These are phyloP conservation scores for Lentinula raphanica DNA, from an alignment of 768 basidiomycete species.

Conservation along the genomic window DNA sequence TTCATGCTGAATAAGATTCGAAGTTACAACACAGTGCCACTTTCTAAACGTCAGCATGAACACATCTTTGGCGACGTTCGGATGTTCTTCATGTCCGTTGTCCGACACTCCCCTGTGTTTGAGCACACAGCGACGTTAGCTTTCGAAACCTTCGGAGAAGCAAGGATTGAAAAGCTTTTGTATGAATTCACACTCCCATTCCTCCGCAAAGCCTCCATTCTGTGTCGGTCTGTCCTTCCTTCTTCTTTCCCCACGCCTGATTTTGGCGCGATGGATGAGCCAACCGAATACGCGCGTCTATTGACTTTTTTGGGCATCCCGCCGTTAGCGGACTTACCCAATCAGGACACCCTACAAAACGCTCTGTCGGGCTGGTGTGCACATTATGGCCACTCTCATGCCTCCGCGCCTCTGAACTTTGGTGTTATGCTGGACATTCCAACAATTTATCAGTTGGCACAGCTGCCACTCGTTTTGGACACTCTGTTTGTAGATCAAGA, in stretches of 20 bases:
- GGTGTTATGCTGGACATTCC: slow-evolving; percentile 82
- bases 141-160: slow-evolving; percentile 78
- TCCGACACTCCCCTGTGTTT: slow-evolving; percentile 82
- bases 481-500: slow-evolving; percentile 74
- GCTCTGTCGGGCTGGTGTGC: slow-evolving; percentile 88
- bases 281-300: slow-evolving; percentile 76
- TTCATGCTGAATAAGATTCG: slow-evolving; percentile 73
- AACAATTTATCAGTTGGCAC: slow-evolving; percentile 72
- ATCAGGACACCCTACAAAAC: slow-evolving; percentile 83
- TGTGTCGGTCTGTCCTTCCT: slow-evolving; percentile 73
- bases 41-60: slow-evolving; percentile 47
- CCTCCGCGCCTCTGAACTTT: slow-evolving; percentile 73
- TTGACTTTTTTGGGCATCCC: slow-evolving; percentile 75
- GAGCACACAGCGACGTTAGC: slow-evolving; percentile 79
- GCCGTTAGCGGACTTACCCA: slow-evolving; percentile 68
- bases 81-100: slow-evolving; percentile 88
- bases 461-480: slow-evolving; percentile 79
- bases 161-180: slow-evolving; percentile 77
- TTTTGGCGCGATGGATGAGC: slow-evolving; percentile 28
- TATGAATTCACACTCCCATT: slow-evolving; percentile 90
- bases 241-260: slow-evolving; percentile 52
- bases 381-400: slow-evolving; percentile 79
- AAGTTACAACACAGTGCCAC: slow-evolving; percentile 42
- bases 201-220: slow-evolving; percentile 80
- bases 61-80: slow-evolving; percentile 79